Percentiles rank a stretch among this genome's conserved stretches.
Conservation (phyloP, 164 flowering plant genomes). For the Cinnamomum chago region DNA sequence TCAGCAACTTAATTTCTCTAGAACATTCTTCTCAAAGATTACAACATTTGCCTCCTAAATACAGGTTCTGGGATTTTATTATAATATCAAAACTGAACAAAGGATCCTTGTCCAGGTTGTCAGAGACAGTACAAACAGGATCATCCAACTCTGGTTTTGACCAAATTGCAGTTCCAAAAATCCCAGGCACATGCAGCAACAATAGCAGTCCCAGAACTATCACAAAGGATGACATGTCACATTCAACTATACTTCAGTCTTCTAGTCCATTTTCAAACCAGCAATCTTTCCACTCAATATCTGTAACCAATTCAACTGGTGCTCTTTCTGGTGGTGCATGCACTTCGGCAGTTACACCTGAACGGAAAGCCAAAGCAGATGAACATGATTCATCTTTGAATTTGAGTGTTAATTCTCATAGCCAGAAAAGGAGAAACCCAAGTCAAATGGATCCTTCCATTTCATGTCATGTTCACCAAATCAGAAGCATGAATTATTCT, state of each 20-base stretch:
- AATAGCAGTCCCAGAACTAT: conserved; percentile 24
- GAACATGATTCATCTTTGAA: conserved; percentile 53
- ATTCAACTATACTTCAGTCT: conserved; percentile 31
- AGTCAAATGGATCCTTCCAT: conserved; percentile 16
- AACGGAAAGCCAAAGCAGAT: conserved; percentile 18
- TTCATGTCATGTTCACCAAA: conserved; percentile 10
- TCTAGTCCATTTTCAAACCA: conserved; percentile 34
- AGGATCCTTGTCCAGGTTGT: conserved; percentile 38
- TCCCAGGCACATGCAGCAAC: conserved; percentile 25
- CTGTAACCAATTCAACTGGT: conserved; percentile 18
- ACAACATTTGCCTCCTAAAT: background rate
- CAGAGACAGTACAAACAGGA: conserved; percentile 16
- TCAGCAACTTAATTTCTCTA: background rate
- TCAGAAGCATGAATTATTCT: conserved; percentile 14
- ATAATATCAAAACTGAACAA: background rate
- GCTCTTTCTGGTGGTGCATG: conserved; percentile 20
- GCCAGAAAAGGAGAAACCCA: conserved; percentile 52
- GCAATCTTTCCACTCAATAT: conserved; percentile 19
- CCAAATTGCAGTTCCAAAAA: conserved; percentile 42
- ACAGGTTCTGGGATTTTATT: background rate
- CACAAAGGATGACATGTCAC: conserved; percentile 34
- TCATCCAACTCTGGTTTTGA: conserved; percentile 35
- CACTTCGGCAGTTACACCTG: conserved; percentile 44
- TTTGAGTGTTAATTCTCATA: conserved; percentile 69
- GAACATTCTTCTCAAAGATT: background rate